Base-by-base conservation (phyloP, 2,329 filamentous ascomycete genomes). In the Colletotrichum scovillei region DNA sequence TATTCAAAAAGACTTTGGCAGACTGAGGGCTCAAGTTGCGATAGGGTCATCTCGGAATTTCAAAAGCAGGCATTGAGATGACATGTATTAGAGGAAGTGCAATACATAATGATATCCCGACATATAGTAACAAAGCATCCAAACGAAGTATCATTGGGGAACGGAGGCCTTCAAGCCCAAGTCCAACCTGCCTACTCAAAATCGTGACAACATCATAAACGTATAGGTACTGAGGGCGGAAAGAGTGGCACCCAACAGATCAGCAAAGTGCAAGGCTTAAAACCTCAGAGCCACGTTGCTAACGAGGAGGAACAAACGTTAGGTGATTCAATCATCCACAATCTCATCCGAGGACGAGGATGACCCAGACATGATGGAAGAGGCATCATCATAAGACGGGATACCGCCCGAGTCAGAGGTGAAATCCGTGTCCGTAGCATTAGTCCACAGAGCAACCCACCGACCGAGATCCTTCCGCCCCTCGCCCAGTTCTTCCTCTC, bases 361-460 rank as follows among this genome's bases (percentile, higher is more conserved):
- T n/a, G 26, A 63, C 2, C 22, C 24, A 4, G 67, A 49, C 5
- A 9, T 6, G 7, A 14, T 12, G n/a, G 70, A 70, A 22, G 66
- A 30, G 0, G 66, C 67, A 16, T 70, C 56, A 8, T 70, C 66
- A 24, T 70, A 70, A 16, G 67, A 73, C 28, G 70, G 67, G 30
- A 73, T 52, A 5, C 28, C 63, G 4, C 60, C 70, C 5, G 60
- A 60, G 56, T 70, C 60, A 0, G 67, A 57, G 46, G 53, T 52
- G 35, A 70, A 69, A 46, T 69, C 55, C 24, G 70, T 73, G 9
- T 73, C 70, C 0, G 46, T 38, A 22, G 70, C 70, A 49, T 73
- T 62, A 1, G 70, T 73, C 70, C 70, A 73, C 67, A 64, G 19
- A 26, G 59, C 67, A 24, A 70, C 67, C 28, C 68, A 32, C 46